Evolutionary conservation across 2,329 filamentous ascomycete species (phyloP), one percentile per base, ranked within the genome.

Genomic region (Botrytis medusae): DNA sequence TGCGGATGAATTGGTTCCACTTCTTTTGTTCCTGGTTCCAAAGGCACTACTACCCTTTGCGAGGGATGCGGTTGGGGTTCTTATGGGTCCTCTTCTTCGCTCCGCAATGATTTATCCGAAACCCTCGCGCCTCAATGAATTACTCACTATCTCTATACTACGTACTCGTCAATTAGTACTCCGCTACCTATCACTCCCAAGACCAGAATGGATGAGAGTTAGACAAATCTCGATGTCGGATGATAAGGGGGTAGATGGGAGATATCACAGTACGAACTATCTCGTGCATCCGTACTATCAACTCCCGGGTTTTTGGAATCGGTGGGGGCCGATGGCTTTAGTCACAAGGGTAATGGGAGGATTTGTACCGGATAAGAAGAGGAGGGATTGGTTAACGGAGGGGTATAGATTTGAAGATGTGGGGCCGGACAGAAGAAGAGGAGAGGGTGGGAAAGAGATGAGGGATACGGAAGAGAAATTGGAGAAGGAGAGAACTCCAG

Each of bases 281-380:
- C 85, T 90, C 40, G 87, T 88, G 18, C 87, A 89, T 64, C 92
- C 91, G 3, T 92, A 88, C 82, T 93, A 93, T 81, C 84, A 88
- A 37, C 85, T 87, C 74, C 85, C 85, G 42, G 91, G 87, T 0
- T 80, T 87, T 59, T 88, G 86, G 88, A 88, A 86, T 77, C 87
- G 88, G 74, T 93, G 87, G 89, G 88, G 88, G 2, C 90, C 86
- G 0, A 80, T 81, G 74, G 89, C 86, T 0, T 86, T 86, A 84
- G 73, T 88, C 6, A 79, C 83, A 32, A 80, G 85, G 78, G 67
- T 83, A 12, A 76, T 80, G 63, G 87, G 86, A 14, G 85, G 83
- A 1, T 82, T 82, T 44, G 74, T 88, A 1, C 87, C 87, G 2
- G 85, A 85, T 32, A 80, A 81, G 1, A 81, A 81, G 16, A 77